phyloP scores from a whole-genome alignment of 805 yeast species.

The Saccharomyces eubayanus region DNA sequence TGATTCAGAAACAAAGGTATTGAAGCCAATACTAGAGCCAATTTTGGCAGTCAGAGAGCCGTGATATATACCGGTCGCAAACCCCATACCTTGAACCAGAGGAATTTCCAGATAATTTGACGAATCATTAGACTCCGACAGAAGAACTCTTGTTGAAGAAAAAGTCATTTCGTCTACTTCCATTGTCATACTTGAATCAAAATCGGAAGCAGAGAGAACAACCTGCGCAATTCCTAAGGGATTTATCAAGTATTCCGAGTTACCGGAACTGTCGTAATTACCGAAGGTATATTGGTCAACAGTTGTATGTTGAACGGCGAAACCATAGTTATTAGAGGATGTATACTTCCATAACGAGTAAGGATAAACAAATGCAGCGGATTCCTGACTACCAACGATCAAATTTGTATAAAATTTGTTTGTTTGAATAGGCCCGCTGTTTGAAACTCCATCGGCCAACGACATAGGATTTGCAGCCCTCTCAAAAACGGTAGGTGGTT shows the following conservation, averaged over 20 bases:
- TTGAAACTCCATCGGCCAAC: conserved; percentile 42
- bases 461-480: conserved; percentile 38
- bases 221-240: conserved; percentile 50
- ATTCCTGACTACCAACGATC: conserved; percentile 45
- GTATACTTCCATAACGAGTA: conserved; percentile 52
- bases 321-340: conserved; percentile 39
- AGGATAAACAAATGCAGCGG: conserved; percentile 57
- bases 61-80: conserved; percentile 41
- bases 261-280: conserved; percentile 41
- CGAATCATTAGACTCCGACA: conserved; percentile 23
- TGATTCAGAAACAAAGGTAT: conserved; percentile 32
- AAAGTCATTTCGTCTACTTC: conserved; percentile 40
- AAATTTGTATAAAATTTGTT: conserved; percentile 70
- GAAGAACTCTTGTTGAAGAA: conserved; percentile 43
- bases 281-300: conserved; percentile 44
- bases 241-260: conserved; percentile 53
- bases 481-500: conserved; percentile 41
- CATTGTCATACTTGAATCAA: conserved; percentile 35
- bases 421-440: conserved; percentile 47
- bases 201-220: conserved; percentile 45
- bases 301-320: conserved; percentile 56
- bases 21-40: conserved; percentile 51
- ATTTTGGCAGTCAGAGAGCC: conserved; percentile 40
- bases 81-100: conserved; percentile 55
- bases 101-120: conserved; percentile 40